These are phyloP conservation scores for Nicotiana tabacum DNA, from an alignment of 257 asterid species.

Conservation along the genomic window DNA sequence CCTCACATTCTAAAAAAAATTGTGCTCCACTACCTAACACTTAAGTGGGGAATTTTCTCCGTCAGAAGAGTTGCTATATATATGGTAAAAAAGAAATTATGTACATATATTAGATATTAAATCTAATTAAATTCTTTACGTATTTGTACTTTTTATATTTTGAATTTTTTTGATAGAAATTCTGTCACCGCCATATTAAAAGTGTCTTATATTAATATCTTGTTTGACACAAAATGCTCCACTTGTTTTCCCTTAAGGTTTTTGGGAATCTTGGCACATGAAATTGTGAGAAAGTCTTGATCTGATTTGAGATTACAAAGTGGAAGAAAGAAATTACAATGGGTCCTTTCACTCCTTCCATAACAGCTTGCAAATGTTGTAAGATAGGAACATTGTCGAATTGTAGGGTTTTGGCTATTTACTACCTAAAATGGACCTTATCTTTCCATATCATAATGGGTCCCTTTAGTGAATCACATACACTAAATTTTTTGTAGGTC, in stretches of 20 bases:
- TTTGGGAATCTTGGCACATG: constrained; percentile 7
- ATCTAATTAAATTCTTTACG: too few relatives aligned
- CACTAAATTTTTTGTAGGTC: constrained; percentile 18
- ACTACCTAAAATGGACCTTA: constrained; percentile 5
- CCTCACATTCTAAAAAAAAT: background rate
- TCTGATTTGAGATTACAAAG: constrained; percentile 3
- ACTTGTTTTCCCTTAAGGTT: background rate
- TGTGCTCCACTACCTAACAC: background rate
- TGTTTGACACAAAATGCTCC: background rate
- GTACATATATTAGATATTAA: too few relatives aligned
- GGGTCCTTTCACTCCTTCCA: constrained; percentile 2
- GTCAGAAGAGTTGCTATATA: too few relatives aligned
- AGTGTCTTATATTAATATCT: background rate
- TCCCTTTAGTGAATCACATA: constrained; percentile 25
- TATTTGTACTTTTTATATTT: too few relatives aligned
- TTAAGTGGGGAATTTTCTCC: background rate
- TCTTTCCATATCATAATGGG: constrained; percentile 13
- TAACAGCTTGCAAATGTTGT: constrained; percentile 7
- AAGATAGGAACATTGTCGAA: constrained; percentile 3
- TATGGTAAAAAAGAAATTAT: too few relatives aligned
- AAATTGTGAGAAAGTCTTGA: constrained; percentile 4
- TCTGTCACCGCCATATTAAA: too few relatives aligned
- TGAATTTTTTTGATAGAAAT: fast-evolving
- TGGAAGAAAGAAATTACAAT: background rate
- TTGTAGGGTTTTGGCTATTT: background rate